Evolutionary conservation across 306 rosid species (phyloP).

Genomic region (Cucurbita maxima): DNA sequence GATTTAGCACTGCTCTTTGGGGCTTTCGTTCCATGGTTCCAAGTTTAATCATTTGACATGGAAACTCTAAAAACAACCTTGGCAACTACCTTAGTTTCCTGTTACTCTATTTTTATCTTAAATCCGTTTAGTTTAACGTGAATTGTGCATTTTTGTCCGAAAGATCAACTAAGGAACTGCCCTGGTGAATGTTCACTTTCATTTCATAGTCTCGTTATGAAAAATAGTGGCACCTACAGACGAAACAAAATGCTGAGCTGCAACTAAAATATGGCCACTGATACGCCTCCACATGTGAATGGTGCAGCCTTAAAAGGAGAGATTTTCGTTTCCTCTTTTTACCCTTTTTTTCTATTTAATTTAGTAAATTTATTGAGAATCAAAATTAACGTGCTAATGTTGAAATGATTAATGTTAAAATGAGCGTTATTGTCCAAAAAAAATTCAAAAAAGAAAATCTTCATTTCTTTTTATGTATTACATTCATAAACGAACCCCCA

Average conservation of each 20-base stretch:
- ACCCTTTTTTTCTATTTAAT: neutral
- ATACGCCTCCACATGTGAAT: neutral
- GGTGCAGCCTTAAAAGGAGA: neutral
- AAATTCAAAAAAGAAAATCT: too few species aligned
- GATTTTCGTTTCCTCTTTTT: neutral
- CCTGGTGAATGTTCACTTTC: neutral
- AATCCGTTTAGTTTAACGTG: neutral
- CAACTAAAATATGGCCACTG: too few species aligned
- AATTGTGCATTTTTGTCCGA: neutral
- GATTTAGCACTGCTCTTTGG: neutral
- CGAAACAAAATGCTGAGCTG: neutral
- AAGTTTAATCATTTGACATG: conserved; percentile 5
- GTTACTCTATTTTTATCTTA: neutral
- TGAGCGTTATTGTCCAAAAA: neutral
- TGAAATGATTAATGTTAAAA: neutral
- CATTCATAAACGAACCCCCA: too few species aligned
- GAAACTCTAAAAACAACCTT: conserved; percentile 12
- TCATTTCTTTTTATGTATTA: too few species aligned
- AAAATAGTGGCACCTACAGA: neutral
- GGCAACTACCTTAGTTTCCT: neutral
- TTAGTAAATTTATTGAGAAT: neutral
- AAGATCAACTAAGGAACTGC: neutral
- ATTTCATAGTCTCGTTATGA: neutral
- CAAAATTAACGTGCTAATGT: neutral
- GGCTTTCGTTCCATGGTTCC: neutral